A percentile compares a stretch with the other conserved stretches of the same genome.
These are phyloP conservation scores for Centella asiatica DNA, from an alignment of 129 eudicot species.

Conservation along the genomic window DNA sequence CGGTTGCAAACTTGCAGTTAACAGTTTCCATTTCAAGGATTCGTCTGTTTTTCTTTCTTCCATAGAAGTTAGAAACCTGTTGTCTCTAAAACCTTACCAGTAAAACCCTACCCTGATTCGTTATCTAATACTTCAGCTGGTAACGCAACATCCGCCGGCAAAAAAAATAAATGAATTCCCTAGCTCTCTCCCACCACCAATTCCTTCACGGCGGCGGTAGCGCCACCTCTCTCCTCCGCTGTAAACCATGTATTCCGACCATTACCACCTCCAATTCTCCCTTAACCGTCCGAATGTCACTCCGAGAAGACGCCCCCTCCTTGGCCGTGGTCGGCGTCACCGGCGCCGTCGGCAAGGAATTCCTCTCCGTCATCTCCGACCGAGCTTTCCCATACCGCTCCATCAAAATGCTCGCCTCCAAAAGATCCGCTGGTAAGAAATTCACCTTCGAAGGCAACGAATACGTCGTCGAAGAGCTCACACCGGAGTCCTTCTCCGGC, in stretches of 20 bases:
- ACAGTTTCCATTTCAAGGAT: too few species aligned
- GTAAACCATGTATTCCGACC: constrained; percentile 1
- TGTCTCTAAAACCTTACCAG: too few species aligned
- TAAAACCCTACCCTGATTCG: too few species aligned
- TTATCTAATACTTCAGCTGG: too few species aligned
- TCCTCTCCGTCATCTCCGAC: constrained; percentile 88
- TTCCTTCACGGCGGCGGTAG: constrained; percentile 25
- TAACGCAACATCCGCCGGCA: background rate
- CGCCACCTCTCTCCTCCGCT: constrained; percentile 24
- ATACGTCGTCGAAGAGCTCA: constrained; percentile 60
- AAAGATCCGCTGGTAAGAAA: constrained; percentile 84
- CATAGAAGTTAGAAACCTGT: too few species aligned
- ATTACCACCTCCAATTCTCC: constrained; percentile 17
- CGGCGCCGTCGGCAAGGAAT: constrained; percentile 98
- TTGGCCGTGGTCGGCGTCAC: constrained; percentile 92
- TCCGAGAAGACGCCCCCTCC: constrained; percentile 67
- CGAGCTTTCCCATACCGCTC: constrained; percentile 79
- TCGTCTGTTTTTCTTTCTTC: too few species aligned
- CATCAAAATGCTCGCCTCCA: constrained; percentile 75
- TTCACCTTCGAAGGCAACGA: constrained; percentile 45
- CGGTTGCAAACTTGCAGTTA: too few species aligned
- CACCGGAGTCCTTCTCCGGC: constrained; percentile 46
- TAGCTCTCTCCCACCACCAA: constrained; percentile 32
- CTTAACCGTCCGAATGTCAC: constrained; percentile 64
- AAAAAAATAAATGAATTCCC: constrained; percentile 47